phyloP scores from a whole-genome alignment of 2,329 filamentous ascomycete genomes.

The Diaporthe capsici region DNA sequence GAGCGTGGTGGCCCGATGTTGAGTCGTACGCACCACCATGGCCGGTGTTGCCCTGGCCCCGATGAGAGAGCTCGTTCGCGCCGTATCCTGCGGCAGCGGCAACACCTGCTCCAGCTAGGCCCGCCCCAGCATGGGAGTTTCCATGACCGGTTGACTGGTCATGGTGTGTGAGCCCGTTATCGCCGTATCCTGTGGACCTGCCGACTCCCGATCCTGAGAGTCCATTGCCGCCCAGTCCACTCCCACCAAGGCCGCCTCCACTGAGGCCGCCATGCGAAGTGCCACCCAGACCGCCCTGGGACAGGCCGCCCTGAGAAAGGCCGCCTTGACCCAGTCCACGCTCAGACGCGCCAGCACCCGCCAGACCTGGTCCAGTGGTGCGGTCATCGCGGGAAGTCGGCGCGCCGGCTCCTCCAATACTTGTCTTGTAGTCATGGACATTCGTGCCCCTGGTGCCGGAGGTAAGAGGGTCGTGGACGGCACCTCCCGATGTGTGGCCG shows the following conservation, averaged over 20 bases:
- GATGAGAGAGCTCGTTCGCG: background rate
- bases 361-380: conserved; percentile 32
- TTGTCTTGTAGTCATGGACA: conserved; percentile 36
- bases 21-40: conserved; percentile 13
- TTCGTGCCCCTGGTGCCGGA: conserved; percentile 30
- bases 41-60: conserved; percentile 13
- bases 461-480: conserved; percentile 30
- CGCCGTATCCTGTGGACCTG: background rate
- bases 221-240: background rate
- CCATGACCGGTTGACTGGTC: conserved; percentile 8
- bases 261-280: background rate
- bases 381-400: conserved; percentile 41
- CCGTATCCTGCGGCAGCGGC: conserved; percentile 32
- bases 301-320: conserved; percentile 4
- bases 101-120: conserved; percentile 18
- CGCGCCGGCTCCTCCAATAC: conserved; percentile 31
- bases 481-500: conserved; percentile 4
- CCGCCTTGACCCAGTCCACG: background rate
- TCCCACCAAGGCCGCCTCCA: background rate
- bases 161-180: background rate
- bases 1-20: background rate
- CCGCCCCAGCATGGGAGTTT: background rate
- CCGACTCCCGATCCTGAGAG: background rate
- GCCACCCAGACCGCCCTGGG: conserved; percentile 4
- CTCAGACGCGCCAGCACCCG: conserved; percentile 6